Base-by-base conservation (phyloP, 805 yeast genomes). In the Wickerhamomyces kurtzmanii region DNA sequence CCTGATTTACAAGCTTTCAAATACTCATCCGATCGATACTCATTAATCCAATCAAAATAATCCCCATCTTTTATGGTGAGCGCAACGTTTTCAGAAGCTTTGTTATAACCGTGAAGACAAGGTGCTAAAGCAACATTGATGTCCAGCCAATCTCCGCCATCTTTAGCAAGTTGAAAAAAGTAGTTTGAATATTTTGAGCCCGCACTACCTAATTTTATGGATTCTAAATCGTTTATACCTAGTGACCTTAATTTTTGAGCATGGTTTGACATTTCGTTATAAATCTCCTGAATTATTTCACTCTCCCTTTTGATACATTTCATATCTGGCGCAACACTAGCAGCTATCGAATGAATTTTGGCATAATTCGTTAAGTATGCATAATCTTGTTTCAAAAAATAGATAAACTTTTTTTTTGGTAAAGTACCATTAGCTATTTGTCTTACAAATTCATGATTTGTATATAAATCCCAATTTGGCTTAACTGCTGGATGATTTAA, bases 101-200 rank as follows among this genome's bases (percentile, higher is more conserved):
- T 61, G 20, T 67, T 68, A 46, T 79, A 79, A 2, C 93, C 94
- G 45, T 75, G 66, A 27, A 80, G 51, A 49, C 94, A 82, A 1
- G 94, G 91, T 6, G 84, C 68, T 30, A 80, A 50, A 0, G 89
- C 82, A 6, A 76, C 66, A 32, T 72, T 71, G 28, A 79, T 65
- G 25, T 75, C 81, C 17, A 75, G 47, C 69, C 76, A 76, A 45
- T 76, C 76, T n/a, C n/a, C n/a, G 16, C 68, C 65, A 22, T 53
- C 55, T 15, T 58, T 51, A 4, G 77, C 77, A 5, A 77, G 52
- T 13, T 68, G 62, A 22, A 64, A 42, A 32, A 83, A 56, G 37
- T 72, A 80, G 21, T 76, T 60, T 19, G 79, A 68, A 48, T 83
- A 83, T 3, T 63, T 67, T 22, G 57, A 43, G 39, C 84, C 68